phyloP scores from a whole-genome alignment of 148 eudicot species.

The Chenopodium berlandieri region DNA sequence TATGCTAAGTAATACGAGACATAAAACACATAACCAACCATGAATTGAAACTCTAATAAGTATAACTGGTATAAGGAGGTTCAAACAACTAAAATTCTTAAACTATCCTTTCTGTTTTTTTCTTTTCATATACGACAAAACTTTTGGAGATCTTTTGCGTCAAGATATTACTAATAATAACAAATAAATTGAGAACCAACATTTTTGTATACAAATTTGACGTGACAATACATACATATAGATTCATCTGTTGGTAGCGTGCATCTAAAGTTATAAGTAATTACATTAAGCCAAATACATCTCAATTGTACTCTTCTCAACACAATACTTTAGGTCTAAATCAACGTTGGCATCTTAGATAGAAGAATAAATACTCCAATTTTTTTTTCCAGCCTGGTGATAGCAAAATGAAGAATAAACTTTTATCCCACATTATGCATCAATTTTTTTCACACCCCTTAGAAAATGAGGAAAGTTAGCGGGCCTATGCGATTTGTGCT shows the following conservation, averaged over 20 bases:
- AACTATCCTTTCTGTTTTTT: too few species aligned
- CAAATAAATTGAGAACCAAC: neutral
- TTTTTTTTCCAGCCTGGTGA: neutral
- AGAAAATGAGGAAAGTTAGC: neutral
- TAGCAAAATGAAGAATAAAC: neutral
- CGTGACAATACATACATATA: neutral
- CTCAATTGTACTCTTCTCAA: neutral
- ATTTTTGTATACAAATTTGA: neutral
- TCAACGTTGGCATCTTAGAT: slow-evolving; percentile 1
- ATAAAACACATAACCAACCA: too few species aligned
- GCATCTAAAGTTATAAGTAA: neutral
- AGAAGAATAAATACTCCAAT: neutral
- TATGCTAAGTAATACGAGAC: too few species aligned
- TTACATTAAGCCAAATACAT: too few species aligned
- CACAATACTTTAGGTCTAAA: neutral
- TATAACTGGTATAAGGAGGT: too few species aligned
- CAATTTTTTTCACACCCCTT: neutral
- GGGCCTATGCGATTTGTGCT: neutral
- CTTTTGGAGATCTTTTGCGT: too few species aligned
- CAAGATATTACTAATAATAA: too few species aligned
- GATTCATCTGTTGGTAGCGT: neutral
- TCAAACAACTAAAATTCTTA: too few species aligned
- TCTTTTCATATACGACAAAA: too few species aligned
- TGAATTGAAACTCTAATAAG: too few species aligned
- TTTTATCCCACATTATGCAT: slow-evolving; percentile 9